Evolutionary conservation across 2,329 filamentous ascomycete species (phyloP).

Genomic region (Penicillium sp.): DNA sequence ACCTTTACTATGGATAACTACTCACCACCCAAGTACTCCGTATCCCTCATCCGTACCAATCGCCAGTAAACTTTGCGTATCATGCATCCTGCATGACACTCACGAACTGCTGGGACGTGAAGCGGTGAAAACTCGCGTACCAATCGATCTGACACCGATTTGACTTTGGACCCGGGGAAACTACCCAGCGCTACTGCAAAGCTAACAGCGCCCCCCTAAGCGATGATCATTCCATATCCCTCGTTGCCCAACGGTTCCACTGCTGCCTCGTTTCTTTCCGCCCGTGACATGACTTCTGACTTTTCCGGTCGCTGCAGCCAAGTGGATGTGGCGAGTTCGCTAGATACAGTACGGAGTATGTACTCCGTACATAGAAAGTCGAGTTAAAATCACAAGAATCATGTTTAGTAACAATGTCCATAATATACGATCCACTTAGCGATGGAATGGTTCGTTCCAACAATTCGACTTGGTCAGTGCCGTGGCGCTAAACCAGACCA

Average conservation of each 20-base stretch:
- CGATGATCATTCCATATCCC: slow-evolving; percentile 13
- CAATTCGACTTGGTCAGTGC: neutral
- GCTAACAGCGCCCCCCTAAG: slow-evolving; percentile 2
- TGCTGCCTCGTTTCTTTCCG: neutral
- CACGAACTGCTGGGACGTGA: too few relatives aligned
- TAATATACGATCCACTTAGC: neutral
- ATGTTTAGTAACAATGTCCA: neutral
- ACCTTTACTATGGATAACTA: too few relatives aligned
- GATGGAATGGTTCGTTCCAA: neutral
- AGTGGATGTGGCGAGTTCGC: neutral
- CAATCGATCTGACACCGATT: neutral
- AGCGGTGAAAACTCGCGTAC: too few relatives aligned
- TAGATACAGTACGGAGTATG: neutral
- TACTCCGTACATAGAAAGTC: neutral
- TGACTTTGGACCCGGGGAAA: slow-evolving; percentile 1
- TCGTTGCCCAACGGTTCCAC: slow-evolving; percentile 18
- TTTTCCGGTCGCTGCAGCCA: neutral
- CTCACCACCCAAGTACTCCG: too few relatives aligned
- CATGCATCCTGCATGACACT: neutral
- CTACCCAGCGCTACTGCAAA: slow-evolving; percentile 11
- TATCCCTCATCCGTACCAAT: too few relatives aligned
- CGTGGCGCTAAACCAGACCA: too few relatives aligned
- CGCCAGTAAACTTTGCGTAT: too few relatives aligned
- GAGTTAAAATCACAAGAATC: neutral
- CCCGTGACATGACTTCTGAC: neutral